These are phyloP conservation scores for Eragrostis nindensis DNA, from an alignment of 176 grass and related monocot species.

Conservation along the genomic window DNA sequence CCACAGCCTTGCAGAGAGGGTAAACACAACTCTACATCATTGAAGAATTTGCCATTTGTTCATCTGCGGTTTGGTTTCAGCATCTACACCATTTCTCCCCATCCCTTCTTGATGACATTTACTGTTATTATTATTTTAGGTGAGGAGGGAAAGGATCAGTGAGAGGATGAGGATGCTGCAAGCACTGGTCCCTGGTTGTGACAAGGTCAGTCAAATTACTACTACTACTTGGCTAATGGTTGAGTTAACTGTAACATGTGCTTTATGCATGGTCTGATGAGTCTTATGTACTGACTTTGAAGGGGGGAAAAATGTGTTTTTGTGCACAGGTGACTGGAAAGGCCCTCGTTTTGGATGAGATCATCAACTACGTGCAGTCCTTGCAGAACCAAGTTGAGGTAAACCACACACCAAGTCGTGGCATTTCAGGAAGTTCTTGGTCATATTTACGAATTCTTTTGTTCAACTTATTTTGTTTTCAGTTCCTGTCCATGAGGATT, in stretches of 20 bases:
- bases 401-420: constrained; percentile 12
- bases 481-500: constrained; percentile 99
- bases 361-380: constrained; percentile 93
- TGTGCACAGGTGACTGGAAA: constrained; percentile 80
- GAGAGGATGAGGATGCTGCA: constrained; percentile 95
- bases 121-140: constrained; percentile 45
- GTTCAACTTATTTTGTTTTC: constrained; percentile 19
- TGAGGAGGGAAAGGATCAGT: constrained; percentile 96
- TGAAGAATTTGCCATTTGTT: constrained; percentile 17
- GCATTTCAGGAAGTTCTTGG: constrained; percentile 6
- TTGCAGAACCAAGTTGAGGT: constrained; percentile 98
- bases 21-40: constrained; percentile 38
- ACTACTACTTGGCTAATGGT: constrained; percentile 12
- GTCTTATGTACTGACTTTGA: constrained; percentile 29
- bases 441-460: not conserved
- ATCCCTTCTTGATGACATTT: constrained; percentile 17
- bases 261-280: not conserved
- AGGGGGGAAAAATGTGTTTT: constrained; percentile 30
- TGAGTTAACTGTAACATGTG: constrained; percentile 10
- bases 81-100: constrained; percentile 29
- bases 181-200: constrained; percentile 89
- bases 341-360: constrained; percentile 89
- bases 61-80: constrained; percentile 15
- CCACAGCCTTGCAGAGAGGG: constrained; percentile 96
- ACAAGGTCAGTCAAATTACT: constrained; percentile 69